Evolutionary conservation across 2,329 filamentous ascomycete species (phyloP).

Genomic region (Ophiostoma perfectum): DNA sequence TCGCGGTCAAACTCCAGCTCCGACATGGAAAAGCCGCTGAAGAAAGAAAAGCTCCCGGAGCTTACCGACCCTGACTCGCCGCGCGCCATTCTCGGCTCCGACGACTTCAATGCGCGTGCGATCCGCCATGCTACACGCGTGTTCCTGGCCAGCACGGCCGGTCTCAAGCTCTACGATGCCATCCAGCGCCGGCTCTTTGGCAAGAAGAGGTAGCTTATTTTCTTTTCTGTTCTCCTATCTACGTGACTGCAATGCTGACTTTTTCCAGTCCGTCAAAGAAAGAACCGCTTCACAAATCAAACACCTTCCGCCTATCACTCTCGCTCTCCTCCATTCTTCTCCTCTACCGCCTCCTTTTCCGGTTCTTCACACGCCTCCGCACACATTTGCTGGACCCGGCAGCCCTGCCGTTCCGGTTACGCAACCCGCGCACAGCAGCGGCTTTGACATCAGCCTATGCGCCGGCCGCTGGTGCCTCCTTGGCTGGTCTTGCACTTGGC

Average conservation of each 20-base stretch:
- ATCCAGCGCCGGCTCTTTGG: conserved; percentile 46
- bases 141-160: conserved; percentile 58
- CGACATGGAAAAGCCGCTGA: conserved; percentile 16
- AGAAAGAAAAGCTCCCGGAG: conserved; percentile 30
- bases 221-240: neutral
- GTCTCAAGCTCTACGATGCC: conserved; percentile 58
- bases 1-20: conserved; percentile 25
- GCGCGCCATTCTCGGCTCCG: conserved; percentile 35
- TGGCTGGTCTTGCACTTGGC: conserved; percentile 78
- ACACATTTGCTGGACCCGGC: conserved; percentile 73
- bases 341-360: conserved; percentile 76
- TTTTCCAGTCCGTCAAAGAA: conserved; percentile 34
- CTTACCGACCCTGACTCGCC: conserved; percentile 20
- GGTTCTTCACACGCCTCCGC: conserved; percentile 78
- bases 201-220: conserved; percentile 23
- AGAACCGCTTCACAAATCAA: conserved; percentile 56
- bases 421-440: conserved; percentile 71
- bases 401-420: conserved; percentile 70
- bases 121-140: conserved; percentile 66
- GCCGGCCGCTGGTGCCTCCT: conserved; percentile 81
- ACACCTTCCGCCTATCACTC: conserved; percentile 70
- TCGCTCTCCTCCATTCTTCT: conserved; percentile 82
- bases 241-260: neutral
- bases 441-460: conserved; percentile 78
- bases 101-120: conserved; percentile 66